A percentile compares a stretch with the other conserved stretches of the same genome.
phyloP scores from a whole-genome alignment of 805 yeast genomes.

The Starmerella floricola region DNA sequence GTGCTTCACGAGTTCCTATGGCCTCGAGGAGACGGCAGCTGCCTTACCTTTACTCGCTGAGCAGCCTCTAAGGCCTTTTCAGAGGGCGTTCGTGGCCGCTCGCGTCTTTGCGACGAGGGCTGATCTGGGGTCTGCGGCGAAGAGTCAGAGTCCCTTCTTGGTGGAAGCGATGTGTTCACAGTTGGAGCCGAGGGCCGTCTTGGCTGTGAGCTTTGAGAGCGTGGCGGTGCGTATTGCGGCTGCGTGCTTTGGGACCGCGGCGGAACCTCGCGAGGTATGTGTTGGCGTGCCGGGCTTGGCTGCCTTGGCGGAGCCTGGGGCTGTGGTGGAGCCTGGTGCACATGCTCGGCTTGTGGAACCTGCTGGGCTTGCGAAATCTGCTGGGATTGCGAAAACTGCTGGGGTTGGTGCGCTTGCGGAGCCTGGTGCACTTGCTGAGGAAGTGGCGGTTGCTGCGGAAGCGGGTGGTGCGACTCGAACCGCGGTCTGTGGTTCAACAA shows the following conservation, averaged over 20 bases:
- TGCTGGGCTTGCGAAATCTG: not conserved
- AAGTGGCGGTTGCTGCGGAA: not conserved
- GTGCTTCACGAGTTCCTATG: too few relatives aligned
- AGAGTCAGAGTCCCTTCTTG: not conserved
- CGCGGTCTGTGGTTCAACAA: slow-evolving; percentile 8
- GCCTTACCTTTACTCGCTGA: slow-evolving; percentile 7
- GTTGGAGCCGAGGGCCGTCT: not conserved
- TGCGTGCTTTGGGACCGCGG: not conserved
- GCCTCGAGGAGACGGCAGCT: not conserved
- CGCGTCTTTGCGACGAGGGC: slow-evolving; percentile 3
- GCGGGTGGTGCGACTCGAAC: not conserved
- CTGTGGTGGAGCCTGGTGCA: too few relatives aligned
- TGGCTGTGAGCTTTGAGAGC: not conserved
- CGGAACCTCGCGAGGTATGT: too few relatives aligned
- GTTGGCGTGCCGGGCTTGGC: too few relatives aligned
- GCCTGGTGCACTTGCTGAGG: not conserved
- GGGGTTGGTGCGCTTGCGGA: not conserved
- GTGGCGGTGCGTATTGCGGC: not conserved
- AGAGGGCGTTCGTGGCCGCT: slow-evolving; percentile 13
- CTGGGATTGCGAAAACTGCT: not conserved
- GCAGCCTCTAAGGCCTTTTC: slow-evolving; percentile 17
- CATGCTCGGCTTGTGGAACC: not conserved
- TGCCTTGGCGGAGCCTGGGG: too few relatives aligned
- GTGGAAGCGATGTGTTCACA: not conserved
- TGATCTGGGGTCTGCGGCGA: slow-evolving; percentile 11